These are phyloP conservation scores for Rubia tinctorum DNA, from an alignment of 305 asterid species.

Conservation along the genomic window DNA sequence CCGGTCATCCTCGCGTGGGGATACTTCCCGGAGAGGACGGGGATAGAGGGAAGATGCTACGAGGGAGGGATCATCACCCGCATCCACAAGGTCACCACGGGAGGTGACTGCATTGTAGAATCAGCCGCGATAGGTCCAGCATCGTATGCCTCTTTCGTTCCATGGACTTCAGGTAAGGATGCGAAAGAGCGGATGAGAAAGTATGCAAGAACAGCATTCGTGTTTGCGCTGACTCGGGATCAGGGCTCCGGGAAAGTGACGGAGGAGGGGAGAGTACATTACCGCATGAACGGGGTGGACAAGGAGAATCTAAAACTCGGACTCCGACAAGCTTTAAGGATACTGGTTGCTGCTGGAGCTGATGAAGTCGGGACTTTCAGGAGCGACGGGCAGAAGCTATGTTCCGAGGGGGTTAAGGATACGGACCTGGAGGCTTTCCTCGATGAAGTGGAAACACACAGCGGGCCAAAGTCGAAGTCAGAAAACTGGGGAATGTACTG, in stretches of 20 bases:
- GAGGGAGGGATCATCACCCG: conserved; percentile 87
- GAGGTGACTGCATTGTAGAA: conserved; percentile 51
- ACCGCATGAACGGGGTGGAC: conserved; percentile 38
- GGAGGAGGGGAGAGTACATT: conserved; percentile 39
- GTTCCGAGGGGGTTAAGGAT: conserved; percentile 38
- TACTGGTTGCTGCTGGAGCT: conserved; percentile 81
- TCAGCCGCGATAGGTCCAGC: conserved; percentile 61
- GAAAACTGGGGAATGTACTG: conserved; percentile 57
- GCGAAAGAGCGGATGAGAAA: conserved; percentile 53
- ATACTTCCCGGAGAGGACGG: conserved; percentile 62
- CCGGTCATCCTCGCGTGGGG: conserved; percentile 81
- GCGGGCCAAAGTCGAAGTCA: conserved; percentile 53
- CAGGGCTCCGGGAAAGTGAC: conserved; percentile 66
- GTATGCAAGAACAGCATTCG: conserved; percentile 55
- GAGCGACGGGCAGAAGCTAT: conserved; percentile 74
- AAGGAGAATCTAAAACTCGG: conserved; percentile 62
- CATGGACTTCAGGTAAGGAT: conserved; percentile 69
- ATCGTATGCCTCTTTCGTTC: conserved; percentile 43
- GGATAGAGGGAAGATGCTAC: conserved; percentile 50
- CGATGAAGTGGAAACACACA: conserved; percentile 42
- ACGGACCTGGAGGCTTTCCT: conserved; percentile 68
- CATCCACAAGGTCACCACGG: conserved; percentile 57
- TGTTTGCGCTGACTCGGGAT: conserved; percentile 60
- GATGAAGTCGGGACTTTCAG: conserved; percentile 80
- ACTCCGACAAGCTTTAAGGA: conserved; percentile 62